These are phyloP conservation scores for Plenodomus lindquistii DNA, from an alignment of 2,329 filamentous ascomycete species.

Conservation along the genomic window DNA sequence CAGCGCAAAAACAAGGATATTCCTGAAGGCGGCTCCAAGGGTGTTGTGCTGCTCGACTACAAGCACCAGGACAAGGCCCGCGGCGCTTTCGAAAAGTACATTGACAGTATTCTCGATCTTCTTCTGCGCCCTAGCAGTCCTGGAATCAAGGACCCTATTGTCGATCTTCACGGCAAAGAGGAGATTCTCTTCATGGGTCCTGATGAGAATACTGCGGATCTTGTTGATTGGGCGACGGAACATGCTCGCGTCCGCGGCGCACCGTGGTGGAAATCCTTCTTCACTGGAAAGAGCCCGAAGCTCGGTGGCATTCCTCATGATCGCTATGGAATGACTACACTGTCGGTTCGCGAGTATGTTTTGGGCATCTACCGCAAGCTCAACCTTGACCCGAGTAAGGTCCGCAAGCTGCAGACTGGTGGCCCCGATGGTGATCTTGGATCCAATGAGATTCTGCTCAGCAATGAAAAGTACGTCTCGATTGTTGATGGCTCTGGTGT, in stretches of 20 bases:
- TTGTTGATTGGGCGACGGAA: conserved; percentile 98
- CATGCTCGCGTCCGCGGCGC: conserved; percentile 86
- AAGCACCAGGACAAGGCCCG: conserved; percentile 91
- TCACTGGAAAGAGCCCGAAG: conserved; percentile 96
- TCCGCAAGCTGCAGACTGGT: conserved; percentile 95
- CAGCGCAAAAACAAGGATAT: conserved; percentile 99
- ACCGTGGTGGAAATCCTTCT: conserved; percentile 99
- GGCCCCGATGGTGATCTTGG: conserved; percentile 95
- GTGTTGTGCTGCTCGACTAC: conserved; percentile 91
- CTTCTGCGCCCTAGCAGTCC: conserved; percentile 86
- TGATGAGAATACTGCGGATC: conserved; percentile 96
- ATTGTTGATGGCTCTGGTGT: conserved; percentile 98
- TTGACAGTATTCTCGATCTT: conserved; percentile 96
- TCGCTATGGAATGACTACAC: conserved; percentile 93
- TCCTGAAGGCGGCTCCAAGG: conserved; percentile 96
- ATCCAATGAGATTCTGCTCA: conserved; percentile 95
- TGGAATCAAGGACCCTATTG: conserved; percentile 98
- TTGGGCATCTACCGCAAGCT: conserved; percentile 97
- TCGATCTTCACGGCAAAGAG: conserved; percentile 90
- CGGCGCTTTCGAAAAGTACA: conserved; percentile 98
- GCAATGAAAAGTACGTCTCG: conserved; percentile 92
- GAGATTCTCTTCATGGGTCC: conserved; percentile 99
- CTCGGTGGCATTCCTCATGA: conserved; percentile 97
- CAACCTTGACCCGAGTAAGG: conserved; percentile 79
- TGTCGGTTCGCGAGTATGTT: conserved; percentile 95